Conservation (phyloP, 148 eudicot genomes). For the Salicornia ramosissima region DNA sequence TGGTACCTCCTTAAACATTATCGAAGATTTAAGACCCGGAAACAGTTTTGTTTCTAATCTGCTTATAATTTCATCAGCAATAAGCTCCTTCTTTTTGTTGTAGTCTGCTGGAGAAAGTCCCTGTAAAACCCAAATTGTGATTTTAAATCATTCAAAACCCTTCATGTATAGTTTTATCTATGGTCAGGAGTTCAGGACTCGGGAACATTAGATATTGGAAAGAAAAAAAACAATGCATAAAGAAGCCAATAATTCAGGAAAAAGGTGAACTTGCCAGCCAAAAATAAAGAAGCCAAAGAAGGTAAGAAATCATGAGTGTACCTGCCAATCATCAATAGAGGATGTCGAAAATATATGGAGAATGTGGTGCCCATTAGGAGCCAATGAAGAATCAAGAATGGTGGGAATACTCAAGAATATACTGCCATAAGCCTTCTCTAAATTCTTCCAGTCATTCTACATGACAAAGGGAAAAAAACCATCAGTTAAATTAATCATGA, state of each 20-base stretch:
- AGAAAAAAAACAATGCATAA: background rate
- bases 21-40: conserved; percentile 84
- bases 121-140: conserved; percentile 29
- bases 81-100: conserved; percentile 74
- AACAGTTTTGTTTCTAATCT: conserved; percentile 82
- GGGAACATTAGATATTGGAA: too few species aligned
- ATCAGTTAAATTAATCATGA: background rate
- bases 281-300: too few species aligned
- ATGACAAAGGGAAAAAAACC: conserved; percentile 16
- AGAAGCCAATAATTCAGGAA: conserved; percentile 1
- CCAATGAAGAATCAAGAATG: conserved; percentile 82
- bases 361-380: conserved; percentile 85
- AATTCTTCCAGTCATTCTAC: conserved; percentile 71
- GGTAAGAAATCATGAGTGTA: conserved; percentile 18
- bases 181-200: too few species aligned
- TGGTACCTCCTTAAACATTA: conserved; percentile 77
- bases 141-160: background rate
- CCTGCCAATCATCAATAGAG: conserved; percentile 95
- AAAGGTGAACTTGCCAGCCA: background rate
- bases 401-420: conserved; percentile 99
- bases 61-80: conserved; percentile 76
- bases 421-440: conserved; percentile 85
- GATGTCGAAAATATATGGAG: conserved; percentile 93
- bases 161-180: background rate
- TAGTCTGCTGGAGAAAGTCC: conserved; percentile 68